Evolutionary conservation across 164 flowering plant genomes (phyloP).

Genomic region (Chimonanthus praecox): DNA sequence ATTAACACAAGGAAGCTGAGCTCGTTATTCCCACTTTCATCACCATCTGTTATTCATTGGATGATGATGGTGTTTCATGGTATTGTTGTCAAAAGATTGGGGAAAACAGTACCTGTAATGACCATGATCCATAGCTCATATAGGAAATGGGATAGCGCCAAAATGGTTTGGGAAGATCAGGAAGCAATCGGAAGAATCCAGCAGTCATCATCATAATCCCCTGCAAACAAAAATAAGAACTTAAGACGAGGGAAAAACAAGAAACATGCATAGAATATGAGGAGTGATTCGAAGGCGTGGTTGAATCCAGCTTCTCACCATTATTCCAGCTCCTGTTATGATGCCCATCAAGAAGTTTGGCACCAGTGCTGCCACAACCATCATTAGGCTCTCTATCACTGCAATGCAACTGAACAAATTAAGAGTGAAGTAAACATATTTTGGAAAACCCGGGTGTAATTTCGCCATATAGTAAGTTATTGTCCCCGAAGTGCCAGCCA

Average conservation of each 20-base stretch:
- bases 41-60: not conserved
- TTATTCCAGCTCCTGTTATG: slow-evolving; percentile 35
- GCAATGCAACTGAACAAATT: slow-evolving; percentile 39
- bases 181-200: slow-evolving; percentile 68
- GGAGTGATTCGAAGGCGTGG: not conserved
- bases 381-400: slow-evolving; percentile 66
- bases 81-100: not conserved
- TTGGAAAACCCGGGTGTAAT: slow-evolving; percentile 34
- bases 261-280: not conserved
- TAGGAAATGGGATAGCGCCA: slow-evolving; percentile 87
- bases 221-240: slow-evolving; percentile 18
- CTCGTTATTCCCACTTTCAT: not conserved
- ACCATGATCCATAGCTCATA: slow-evolving; percentile 69
- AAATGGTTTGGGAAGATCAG: slow-evolving; percentile 75
- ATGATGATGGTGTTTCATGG: not conserved
- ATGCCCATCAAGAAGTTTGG: slow-evolving; percentile 63
- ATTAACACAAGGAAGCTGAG: no score
- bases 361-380: slow-evolving; percentile 65
- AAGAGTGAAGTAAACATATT: slow-evolving; percentile 26
- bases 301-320: slow-evolving; percentile 21
- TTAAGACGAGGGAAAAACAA: not conserved
- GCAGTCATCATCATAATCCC: slow-evolving; percentile 84
- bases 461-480: slow-evolving; percentile 56
- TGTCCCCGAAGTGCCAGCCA: slow-evolving; percentile 33
- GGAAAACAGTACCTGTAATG: slow-evolving; percentile 48